Conservation (phyloP, 495 filamentous ascomycete species). For the Clavariopsis aquatica region DNA sequence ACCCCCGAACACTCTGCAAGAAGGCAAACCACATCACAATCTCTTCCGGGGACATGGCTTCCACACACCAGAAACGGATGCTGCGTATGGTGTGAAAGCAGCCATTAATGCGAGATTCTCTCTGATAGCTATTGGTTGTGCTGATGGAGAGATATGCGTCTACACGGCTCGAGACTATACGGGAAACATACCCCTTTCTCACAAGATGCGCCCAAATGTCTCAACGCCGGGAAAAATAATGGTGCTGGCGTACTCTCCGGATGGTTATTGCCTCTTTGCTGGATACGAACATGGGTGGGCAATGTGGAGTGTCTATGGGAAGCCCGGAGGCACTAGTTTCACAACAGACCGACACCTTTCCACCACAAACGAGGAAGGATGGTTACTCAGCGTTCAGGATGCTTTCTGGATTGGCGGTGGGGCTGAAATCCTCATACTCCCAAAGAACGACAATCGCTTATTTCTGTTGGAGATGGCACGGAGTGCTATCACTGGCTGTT, state of each 20-base stretch:
- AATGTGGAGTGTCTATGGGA: constrained; percentile 96
- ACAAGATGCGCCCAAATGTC: constrained; percentile 67
- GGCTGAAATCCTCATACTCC: constrained; percentile 76
- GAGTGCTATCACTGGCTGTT: constrained; percentile 86
- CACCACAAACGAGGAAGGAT: constrained; percentile 68
- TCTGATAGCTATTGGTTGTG: constrained; percentile 82
- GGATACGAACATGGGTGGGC: constrained; percentile 94
- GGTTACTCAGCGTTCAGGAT: constrained; percentile 72
- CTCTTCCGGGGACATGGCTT: constrained; percentile 92
- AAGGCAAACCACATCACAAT: constrained; percentile 52
- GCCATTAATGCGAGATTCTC: constrained; percentile 95
- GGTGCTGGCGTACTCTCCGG: constrained; percentile 84
- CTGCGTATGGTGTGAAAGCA: constrained; percentile 66
- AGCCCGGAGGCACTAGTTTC: constrained; percentile 81
- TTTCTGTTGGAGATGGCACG: constrained; percentile 91
- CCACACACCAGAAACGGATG: constrained; percentile 64
- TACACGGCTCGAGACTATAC: constrained; percentile 92
- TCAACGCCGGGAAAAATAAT: constrained; percentile 69
- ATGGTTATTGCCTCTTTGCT: constrained; percentile 94
- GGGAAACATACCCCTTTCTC: constrained; percentile 90
- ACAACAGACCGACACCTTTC: constrained; percentile 64
- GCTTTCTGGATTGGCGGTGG: constrained; percentile 86
- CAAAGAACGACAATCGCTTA: constrained; percentile 68
- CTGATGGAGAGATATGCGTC: constrained; percentile 74
- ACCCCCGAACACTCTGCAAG: constrained; percentile 25